phyloP scores from a whole-genome alignment of 2,329 filamentous ascomycete species.

The Diaporthe batatas region DNA sequence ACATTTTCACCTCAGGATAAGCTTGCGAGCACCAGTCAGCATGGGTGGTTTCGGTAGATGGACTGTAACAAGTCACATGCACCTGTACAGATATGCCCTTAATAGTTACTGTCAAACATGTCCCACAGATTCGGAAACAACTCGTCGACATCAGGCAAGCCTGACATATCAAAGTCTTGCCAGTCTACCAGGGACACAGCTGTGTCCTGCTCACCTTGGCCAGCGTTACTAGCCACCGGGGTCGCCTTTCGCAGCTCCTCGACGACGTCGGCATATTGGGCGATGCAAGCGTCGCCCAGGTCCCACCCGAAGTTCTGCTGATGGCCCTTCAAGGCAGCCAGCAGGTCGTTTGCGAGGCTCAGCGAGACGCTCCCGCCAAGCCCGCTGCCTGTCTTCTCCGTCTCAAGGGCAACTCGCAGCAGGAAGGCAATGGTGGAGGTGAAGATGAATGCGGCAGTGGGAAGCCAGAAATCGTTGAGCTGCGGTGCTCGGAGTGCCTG shows the following conservation, averaged over 20 bases:
- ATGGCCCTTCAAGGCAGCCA: constrained; percentile 55
- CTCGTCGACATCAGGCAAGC: constrained; percentile 27
- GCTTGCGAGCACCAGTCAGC: too few relatives aligned
- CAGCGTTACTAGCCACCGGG: neutral
- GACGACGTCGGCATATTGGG: constrained; percentile 61
- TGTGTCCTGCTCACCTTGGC: neutral
- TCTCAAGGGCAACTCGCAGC: constrained; percentile 61
- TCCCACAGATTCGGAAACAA: constrained; percentile 38
- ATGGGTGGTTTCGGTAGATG: neutral
- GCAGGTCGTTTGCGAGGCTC: constrained; percentile 58
- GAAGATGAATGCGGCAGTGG: constrained; percentile 61
- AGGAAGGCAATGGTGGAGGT: constrained; percentile 64
- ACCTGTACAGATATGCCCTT: neutral
- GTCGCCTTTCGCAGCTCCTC: constrained; percentile 56
- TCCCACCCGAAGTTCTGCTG: constrained; percentile 60
- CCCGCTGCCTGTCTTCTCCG: constrained; percentile 52
- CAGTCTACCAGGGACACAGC: neutral
- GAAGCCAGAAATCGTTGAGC: constrained; percentile 64
- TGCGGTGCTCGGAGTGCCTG: constrained; percentile 60
- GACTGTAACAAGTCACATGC: neutral
- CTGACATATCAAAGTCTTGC: constrained; percentile 17
- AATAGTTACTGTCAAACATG: constrained; percentile 34
- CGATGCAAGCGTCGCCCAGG: constrained; percentile 63
- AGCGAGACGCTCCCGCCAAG: constrained; percentile 56
- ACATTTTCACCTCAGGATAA: too few relatives aligned